These are phyloP conservation scores for Spathaspora jeffriesii DNA, from an alignment of 1,139 yeast species.

Conservation along the genomic window DNA sequence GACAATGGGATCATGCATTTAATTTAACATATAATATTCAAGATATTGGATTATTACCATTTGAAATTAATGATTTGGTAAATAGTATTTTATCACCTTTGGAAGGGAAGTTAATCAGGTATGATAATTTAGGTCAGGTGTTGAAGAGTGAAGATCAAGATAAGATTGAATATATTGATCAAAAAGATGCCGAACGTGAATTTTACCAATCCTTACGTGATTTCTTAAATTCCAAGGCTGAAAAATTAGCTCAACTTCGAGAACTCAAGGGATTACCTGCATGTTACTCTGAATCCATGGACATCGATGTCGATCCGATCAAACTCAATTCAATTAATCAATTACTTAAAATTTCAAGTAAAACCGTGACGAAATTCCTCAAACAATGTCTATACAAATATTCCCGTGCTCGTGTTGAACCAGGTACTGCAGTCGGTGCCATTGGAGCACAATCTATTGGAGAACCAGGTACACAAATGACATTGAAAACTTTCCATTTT, in stretches of 20 bases:
- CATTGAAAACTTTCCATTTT: constrained; percentile 97
- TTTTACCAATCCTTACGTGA: constrained; percentile 76
- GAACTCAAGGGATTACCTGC: constrained; percentile 47
- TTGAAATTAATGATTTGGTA: constrained; percentile 58
- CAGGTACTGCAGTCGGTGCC: constrained; percentile 99
- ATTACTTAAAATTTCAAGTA: constrained; percentile 66
- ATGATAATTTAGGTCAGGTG: constrained; percentile 71
- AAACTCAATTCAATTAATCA: constrained; percentile 63
- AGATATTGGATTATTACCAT: constrained; percentile 69
- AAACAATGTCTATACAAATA: constrained; percentile 81
- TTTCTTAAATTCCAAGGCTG: constrained; percentile 60
- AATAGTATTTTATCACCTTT: constrained; percentile 61
- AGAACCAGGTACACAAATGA: constrained; percentile 99
- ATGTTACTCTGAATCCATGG: constrained; percentile 31
- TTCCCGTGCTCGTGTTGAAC: constrained; percentile 91
- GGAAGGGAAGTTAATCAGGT: constrained; percentile 59
- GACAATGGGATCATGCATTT: constrained; percentile 94
- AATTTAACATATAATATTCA: constrained; percentile 64
- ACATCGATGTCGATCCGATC: constrained; percentile 30
- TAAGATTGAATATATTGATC: constrained; percentile 69
- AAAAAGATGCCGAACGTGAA: constrained; percentile 81
- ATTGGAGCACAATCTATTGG: constrained; percentile 99
- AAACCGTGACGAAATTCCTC: constrained; percentile 67
- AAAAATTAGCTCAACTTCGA: constrained; percentile 57
- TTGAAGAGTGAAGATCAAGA: constrained; percentile 40